Evolutionary conservation across 331 rosid species (phyloP), one percentile per base, ranked within the genome.

Genomic region (Pyrus hybrid): DNA sequence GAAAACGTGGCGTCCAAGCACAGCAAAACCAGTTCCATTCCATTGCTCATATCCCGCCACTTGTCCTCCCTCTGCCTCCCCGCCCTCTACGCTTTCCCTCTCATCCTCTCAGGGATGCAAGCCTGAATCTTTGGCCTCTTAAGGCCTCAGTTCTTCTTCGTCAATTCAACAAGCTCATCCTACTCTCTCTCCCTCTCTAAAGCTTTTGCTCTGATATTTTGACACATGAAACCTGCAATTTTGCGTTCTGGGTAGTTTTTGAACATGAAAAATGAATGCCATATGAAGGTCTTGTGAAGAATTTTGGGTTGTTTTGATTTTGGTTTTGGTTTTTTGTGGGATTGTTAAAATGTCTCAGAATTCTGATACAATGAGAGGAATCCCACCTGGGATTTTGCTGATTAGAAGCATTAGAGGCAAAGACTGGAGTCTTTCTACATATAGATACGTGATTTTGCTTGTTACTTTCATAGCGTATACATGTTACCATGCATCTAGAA

Each of bases 401-500:
- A 12, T 87, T 1, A 70, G 89, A 58, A 74, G 77, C 45, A 61
- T 89, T 32, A 76, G 88, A 70, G 88, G 88, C 18, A 86, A 53
- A 73, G 79, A 93, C 65, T 90, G 91, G 89, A 80, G 56, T 23
- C 76, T 86, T 7, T 60, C 77, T 5, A 87, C 90, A 0, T 86
- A 88, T 16, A 86, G 94, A 63, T 92, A 90, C 69, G 71, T 76
- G 5, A 85, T 92, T 20, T 66, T 92, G 61, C 23, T 92, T 1
- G 66, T 87, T 14, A 90, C 97, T 0, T 92, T 92, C 79, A 13
- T 88, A 4, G 96, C 97, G 6, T 92, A 92, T 71, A 70, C 93
- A 3, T 87, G 96, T 21, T 92, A 90, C 76, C 97, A 92, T 71
- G 97, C 97, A 49, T 85, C 97, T 2, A 61, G 97, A 73, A 92